A percentile compares a stretch with the other conserved stretches of the same genome.
Conservation (phyloP, 2,329 filamentous ascomycete species). For the Penicillium sp. region DNA sequence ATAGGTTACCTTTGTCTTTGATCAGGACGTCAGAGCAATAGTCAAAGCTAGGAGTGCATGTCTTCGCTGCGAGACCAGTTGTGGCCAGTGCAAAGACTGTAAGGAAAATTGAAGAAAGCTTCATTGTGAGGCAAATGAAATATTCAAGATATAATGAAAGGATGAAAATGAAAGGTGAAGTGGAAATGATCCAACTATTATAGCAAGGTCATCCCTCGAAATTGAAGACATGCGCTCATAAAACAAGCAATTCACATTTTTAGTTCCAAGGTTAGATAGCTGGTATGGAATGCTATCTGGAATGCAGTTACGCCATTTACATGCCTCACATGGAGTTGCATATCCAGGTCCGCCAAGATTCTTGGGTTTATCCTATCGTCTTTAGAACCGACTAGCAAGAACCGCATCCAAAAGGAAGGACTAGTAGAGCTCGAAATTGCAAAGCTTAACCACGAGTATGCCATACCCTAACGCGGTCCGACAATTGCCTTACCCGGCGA, state of each 20-base stretch:
- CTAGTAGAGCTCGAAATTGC: neutral
- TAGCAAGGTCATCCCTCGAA: neutral
- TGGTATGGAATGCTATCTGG: conserved; percentile 9
- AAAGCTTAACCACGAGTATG: neutral
- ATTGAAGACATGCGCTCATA: neutral
- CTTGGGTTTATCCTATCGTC: neutral
- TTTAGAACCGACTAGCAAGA: neutral
- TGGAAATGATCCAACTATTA: neutral
- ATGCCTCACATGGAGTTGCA: conserved; percentile 1
- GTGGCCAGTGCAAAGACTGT: conserved; percentile 20
- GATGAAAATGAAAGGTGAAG: neutral
- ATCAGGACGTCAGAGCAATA: conserved; percentile 34
- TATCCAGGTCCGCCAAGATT: neutral
- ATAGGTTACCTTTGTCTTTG: conserved; percentile 30
- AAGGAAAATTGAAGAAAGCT: conserved; percentile 24
- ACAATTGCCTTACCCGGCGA: neutral
- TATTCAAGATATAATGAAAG: neutral
- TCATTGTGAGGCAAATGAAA: conserved; percentile 21
- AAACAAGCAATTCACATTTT: conserved; percentile 10
- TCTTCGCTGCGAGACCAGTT: conserved; percentile 28
- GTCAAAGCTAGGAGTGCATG: conserved; percentile 39
- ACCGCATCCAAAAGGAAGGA: neutral
- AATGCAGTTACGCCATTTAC: conserved; percentile 17
- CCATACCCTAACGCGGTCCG: no score
- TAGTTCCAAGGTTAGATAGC: neutral